Evolutionary conservation across 2,329 filamentous ascomycete species (phyloP).

Genomic region (Colletotrichum scovillei): DNA sequence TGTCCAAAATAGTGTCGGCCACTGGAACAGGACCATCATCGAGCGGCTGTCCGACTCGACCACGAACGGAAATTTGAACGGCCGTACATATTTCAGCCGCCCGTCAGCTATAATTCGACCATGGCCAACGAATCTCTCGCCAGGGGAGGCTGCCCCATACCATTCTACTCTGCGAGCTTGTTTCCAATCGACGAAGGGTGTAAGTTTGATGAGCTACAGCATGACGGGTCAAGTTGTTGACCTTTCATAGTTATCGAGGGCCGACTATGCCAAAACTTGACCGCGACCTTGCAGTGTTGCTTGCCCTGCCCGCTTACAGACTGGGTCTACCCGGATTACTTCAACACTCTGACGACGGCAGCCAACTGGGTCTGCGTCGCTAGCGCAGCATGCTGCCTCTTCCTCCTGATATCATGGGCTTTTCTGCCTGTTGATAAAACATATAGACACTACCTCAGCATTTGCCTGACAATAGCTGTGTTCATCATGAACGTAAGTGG

Average conservation of each 20-base stretch:
- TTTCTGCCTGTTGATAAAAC: slow-evolving; percentile 89
- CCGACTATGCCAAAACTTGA: slow-evolving; percentile 61
- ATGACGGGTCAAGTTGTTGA: slow-evolving; percentile 43
- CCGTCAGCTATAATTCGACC: background rate
- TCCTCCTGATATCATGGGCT: slow-evolving; percentile 83
- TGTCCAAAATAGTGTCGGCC: background rate
- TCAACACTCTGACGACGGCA: slow-evolving; percentile 68
- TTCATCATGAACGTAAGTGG: slow-evolving; percentile 81
- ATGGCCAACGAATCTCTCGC: slow-evolving; percentile 15
- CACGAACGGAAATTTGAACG: background rate
- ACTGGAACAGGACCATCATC: background rate
- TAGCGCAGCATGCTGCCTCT: slow-evolving; percentile 77
- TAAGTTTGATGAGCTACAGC: slow-evolving; percentile 55
- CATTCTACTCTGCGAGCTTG: slow-evolving; percentile 73
- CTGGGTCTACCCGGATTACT: slow-evolving; percentile 75
- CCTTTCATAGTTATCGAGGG: slow-evolving; percentile 64
- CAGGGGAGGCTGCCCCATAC: slow-evolving; percentile 65
- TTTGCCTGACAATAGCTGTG: slow-evolving; percentile 83
- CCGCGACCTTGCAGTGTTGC: slow-evolving; percentile 75
- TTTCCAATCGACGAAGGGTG: slow-evolving; percentile 75
- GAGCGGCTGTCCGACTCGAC: background rate
- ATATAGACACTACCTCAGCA: slow-evolving; percentile 90
- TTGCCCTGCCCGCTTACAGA: slow-evolving; percentile 89
- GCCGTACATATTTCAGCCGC: background rate
- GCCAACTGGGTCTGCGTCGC: slow-evolving; percentile 88